Base-by-base conservation (phyloP, 257 asterid genomes). In the Solanum habrochaites region DNA sequence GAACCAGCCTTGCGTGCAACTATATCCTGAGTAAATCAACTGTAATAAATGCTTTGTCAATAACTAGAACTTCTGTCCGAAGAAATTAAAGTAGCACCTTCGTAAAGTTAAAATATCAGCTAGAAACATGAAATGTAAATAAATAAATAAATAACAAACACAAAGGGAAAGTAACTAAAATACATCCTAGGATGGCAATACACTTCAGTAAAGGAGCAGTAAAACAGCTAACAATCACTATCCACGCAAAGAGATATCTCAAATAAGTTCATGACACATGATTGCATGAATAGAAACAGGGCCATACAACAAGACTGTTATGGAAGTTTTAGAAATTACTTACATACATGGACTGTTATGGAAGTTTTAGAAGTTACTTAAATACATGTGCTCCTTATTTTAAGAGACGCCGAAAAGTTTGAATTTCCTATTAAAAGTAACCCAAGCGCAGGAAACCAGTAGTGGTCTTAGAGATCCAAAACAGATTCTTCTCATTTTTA, bases 1-100 rank as follows among this genome's bases (percentile, higher is more conserved):
- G 93, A 96, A 96, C 99, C 99, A 96, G 27, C 98, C 99, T 87
- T 96, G 98, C 86, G 87, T 91, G 95, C 98, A 96, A 91, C 97
- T 95, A 91, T 92, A 96, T 90, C 99, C 98, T 47, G 98, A 93
- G 91, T 96, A 96, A 86, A 96, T 95, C 83, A 96, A 87, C 99
- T 96, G 93, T 87, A 89, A 83, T 31, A 40, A 85, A 87, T 29
- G 85, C 43, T 29, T 6, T 31, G 3, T 80, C 69, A 80, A 47
- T 80, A 80, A 64, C 66, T 80, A 80, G 20, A 47, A 80, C 69
- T 45, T 78, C 42, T 27, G 60, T 77, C 9, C 40, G 66, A 43
- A 4, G 40, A 78, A 78, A 25, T 8, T 45, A 15, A 78, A 45
- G 14, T 78, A 9, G 40, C 84, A 78, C 66, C 45, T 45, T 45